Evolutionary conservation across 139 green algal genomes (phyloP).

Genomic region (Pleodorina starrii): DNA sequence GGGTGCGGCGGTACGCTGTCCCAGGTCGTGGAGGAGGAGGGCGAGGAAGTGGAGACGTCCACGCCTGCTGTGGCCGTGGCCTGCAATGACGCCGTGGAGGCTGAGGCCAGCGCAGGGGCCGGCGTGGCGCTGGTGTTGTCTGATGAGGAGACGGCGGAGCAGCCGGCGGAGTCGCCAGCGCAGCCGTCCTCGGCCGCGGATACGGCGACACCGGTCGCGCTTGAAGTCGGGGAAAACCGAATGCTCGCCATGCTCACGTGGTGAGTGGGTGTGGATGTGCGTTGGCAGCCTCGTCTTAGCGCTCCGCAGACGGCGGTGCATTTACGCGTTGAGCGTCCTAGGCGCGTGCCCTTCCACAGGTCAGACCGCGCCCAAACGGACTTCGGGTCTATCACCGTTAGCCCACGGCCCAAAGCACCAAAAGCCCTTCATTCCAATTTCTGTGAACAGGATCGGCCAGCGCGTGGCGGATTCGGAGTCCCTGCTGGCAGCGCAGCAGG

Average conservation of each 20-base stretch:
- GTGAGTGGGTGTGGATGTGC: neutral
- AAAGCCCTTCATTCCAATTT: too few relatives aligned
- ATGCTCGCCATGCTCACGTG: neutral
- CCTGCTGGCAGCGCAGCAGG: neutral
- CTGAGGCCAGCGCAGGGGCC: neutral
- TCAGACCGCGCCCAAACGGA: too few relatives aligned
- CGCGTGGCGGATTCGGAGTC: neutral
- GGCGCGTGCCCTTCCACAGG: too few relatives aligned
- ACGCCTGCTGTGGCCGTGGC: neutral
- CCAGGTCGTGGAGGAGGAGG: neutral
- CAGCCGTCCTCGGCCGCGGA: neutral
- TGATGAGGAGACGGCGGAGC: neutral
- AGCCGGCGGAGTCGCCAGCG: neutral
- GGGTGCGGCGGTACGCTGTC: neutral
- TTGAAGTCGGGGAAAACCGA: neutral
- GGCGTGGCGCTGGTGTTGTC: neutral
- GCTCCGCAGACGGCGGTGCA: too few relatives aligned
- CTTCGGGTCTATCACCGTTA: too few relatives aligned
- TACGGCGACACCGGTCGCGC: neutral
- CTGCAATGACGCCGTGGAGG: neutral
- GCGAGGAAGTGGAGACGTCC: neutral
- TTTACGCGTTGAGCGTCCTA: too few relatives aligned
- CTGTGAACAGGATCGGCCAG: conserved; percentile 9
- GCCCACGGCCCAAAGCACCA: too few relatives aligned
- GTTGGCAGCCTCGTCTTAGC: too few relatives aligned